Conservation (phyloP, 495 filamentous ascomycete species). For the Aspergillus bridgeri region DNA sequence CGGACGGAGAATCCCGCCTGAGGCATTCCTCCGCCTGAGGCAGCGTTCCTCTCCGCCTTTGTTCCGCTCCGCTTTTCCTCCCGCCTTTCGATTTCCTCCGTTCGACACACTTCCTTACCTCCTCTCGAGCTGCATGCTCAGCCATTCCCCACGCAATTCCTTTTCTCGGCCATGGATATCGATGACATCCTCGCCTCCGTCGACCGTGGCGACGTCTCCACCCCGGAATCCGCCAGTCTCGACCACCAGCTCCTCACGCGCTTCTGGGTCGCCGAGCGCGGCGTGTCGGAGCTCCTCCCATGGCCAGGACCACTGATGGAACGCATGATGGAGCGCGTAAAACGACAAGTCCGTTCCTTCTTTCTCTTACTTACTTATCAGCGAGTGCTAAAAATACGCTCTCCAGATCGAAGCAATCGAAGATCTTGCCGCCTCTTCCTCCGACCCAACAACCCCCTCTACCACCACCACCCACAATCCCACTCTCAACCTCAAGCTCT, state of each 20-base stretch:
- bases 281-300: constrained; percentile 76
- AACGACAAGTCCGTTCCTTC: constrained; percentile 53
- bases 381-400: background rate
- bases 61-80: constrained; percentile 21
- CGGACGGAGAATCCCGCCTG: constrained; percentile 3
- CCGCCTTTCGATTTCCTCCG: constrained; percentile 4
- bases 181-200: constrained; percentile 84
- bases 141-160: background rate
- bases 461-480: constrained; percentile 65
- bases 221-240: constrained; percentile 54
- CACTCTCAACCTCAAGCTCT: constrained; percentile 84
- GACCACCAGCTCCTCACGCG: constrained; percentile 89
- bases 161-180: constrained; percentile 65
- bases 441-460: constrained; percentile 34
- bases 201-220: constrained; percentile 55
- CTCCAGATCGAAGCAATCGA: constrained; percentile 67
- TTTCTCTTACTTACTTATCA: background rate
- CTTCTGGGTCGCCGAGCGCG: constrained; percentile 88
- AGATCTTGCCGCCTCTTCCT: constrained; percentile 57
- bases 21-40: constrained; percentile 24
- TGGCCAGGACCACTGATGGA: constrained; percentile 68
- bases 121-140: no score
- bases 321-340: constrained; percentile 72
- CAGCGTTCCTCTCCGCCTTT: constrained; percentile 10
- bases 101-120: no score